phyloP scores from a whole-genome alignment of 106 monocot species.

The Dioscorea zingiberensis region DNA sequence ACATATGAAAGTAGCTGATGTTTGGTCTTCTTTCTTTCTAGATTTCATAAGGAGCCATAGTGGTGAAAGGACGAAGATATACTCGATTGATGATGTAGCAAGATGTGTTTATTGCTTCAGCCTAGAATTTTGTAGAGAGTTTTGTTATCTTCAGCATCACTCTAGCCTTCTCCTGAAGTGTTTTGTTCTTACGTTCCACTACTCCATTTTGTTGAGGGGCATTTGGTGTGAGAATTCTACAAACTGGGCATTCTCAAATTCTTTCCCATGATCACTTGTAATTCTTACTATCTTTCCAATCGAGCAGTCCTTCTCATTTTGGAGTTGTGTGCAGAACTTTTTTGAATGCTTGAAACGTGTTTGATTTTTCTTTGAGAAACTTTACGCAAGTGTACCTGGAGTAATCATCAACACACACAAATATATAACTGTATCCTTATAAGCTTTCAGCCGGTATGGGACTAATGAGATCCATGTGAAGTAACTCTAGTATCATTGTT shows the following conservation, averaged over 20 bases:
- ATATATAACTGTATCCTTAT: background rate
- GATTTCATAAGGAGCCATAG: background rate
- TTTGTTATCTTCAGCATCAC: background rate
- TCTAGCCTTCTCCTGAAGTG: background rate
- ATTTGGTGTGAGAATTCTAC: background rate
- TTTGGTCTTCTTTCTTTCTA: background rate
- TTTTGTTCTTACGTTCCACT: background rate
- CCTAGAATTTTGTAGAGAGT: background rate
- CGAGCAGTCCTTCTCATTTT: too few relatives aligned
- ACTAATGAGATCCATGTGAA: background rate
- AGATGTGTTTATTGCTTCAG: background rate
- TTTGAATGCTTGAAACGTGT: background rate
- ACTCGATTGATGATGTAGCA: background rate
- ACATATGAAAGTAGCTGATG: too few relatives aligned
- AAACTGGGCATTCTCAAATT: too few relatives aligned
- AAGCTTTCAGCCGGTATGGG: background rate
- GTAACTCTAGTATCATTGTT: background rate
- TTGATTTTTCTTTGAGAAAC: background rate
- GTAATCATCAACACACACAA: background rate
- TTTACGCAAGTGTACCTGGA: background rate
- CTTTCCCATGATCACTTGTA: too few relatives aligned
- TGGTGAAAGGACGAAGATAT: background rate
- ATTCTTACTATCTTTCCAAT: too few relatives aligned
- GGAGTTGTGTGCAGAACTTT: too few relatives aligned
- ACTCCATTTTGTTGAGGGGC: background rate